A percentile compares a stretch with the other conserved stretches of the same genome.
Evolutionary conservation across 805 yeast species (phyloP).

Genomic region (Lachancea sp.): DNA sequence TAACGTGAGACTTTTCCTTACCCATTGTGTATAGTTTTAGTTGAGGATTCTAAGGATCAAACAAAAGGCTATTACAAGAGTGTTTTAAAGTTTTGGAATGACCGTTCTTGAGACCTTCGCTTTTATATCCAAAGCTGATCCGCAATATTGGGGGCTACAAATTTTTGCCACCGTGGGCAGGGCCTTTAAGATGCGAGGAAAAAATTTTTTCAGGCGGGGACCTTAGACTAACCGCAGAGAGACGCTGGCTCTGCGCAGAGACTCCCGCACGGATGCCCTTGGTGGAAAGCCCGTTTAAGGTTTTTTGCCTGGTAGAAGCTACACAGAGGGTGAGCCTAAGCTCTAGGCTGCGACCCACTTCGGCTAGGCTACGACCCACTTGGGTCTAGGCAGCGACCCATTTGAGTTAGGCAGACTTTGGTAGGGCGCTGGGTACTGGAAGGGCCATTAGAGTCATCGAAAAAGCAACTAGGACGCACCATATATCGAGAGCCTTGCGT

Average conservation of each 20-base stretch:
- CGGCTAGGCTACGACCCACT: neutral
- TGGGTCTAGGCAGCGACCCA: neutral
- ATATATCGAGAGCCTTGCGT: too few relatives aligned
- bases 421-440: too few relatives aligned
- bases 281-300: too few relatives aligned
- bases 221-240: neutral
- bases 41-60: conserved; percentile 1
- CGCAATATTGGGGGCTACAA: conserved; percentile 4
- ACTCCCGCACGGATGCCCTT: neutral
- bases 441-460: too few relatives aligned
- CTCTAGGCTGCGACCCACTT: neutral
- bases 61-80: neutral
- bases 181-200: neutral
- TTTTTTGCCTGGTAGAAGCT: too few relatives aligned
- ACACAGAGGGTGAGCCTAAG: too few relatives aligned
- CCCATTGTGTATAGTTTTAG: conserved; percentile 43
- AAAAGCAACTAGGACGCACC: too few relatives aligned
- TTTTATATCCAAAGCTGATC: conserved; percentile 3
- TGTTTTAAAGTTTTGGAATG: conserved; percentile 1
- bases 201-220: neutral
- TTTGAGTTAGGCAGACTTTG: neutral
- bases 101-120: neutral
- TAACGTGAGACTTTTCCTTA: conserved; percentile 95
- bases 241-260: too few relatives aligned
- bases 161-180: conserved; percentile 1